Base-by-base conservation (phyloP, 2,329 filamentous ascomycete genomes). In the Xylaria hypoxylon region DNA sequence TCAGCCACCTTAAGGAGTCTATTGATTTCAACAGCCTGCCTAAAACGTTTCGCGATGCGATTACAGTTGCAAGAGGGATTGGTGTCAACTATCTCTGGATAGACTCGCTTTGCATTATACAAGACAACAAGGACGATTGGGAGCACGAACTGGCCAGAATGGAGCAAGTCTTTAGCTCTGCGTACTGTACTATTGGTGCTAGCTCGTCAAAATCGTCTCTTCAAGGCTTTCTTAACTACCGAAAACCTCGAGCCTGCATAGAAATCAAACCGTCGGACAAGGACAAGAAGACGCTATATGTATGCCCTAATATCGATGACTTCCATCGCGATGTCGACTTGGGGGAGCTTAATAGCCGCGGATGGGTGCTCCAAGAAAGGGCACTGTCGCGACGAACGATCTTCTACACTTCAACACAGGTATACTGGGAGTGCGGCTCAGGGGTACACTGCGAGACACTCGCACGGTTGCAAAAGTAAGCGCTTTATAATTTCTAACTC, bases 381-480 rank as follows among this genome's bases (percentile, higher is more conserved):
- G 71, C 58, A 5, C 62, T 73, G 1, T 70, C 68, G 1, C 58
- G 68, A 5, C 62, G 71, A 3, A 53, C 71, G 1, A 72, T 73
- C 22, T 64, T 70, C 42, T 71, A 67, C 45, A 68, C 67, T 2
- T 51, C 57, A 22, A 69, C 58, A 1, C 70, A 72, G 15, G 52
- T 69, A 5, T 72, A 73, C 47, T 67, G 59, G 70, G 70, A 72
- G 50, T 72, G 71, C 40, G 71, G 71, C 1, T 19, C 60, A 5
- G 67, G 68, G 1, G 59, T 71, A 2, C 70, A 61, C 1, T 70
- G 69, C 47, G 68, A 73, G 28, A 72, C 71, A 13, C 58, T 73
- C 0, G 56, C 69, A 1, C 55, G 35, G 26, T 35, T 71, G 6
- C 13, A 62, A 2, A 72, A 72, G 69, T 72, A 60, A 59, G 71